Percentiles rank a stretch among this genome's conserved stretches.
Conservation (phyloP, 352 stramenopile genomes). For the Hyaloperonospora brassicae region DNA sequence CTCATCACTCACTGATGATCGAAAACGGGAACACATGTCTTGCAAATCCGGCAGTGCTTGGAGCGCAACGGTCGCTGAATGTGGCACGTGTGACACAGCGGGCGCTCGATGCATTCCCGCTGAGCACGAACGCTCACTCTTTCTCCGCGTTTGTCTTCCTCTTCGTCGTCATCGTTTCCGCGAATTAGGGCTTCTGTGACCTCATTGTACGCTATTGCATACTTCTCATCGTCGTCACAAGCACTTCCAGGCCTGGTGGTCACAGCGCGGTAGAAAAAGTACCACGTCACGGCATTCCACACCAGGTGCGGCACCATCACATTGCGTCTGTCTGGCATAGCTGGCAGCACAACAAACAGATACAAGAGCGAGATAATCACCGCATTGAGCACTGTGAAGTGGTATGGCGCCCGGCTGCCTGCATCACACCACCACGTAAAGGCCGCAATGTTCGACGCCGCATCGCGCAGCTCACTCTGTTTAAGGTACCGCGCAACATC, state of each 20-base stretch:
- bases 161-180: conserved; percentile 14
- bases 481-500: conserved; percentile 50
- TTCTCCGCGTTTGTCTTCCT: conserved; percentile 14
- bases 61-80: conserved; percentile 65
- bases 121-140: conserved; percentile 15
- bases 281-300: conserved; percentile 51
- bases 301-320: conserved; percentile 55
- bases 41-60: conserved; percentile 89
- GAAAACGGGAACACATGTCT: conserved; percentile 92
- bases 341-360: conserved; percentile 41
- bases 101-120: conserved; percentile 39
- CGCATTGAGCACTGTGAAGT: conserved; percentile 59
- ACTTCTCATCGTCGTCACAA: conserved; percentile 23
- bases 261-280: conserved; percentile 57
- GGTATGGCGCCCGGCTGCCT: conserved; percentile 51
- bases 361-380: conserved; percentile 35
- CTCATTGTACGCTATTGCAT: conserved; percentile 42
- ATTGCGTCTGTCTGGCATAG: conserved; percentile 45
- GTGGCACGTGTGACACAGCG: conserved; percentile 80
- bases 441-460: conserved; percentile 53
- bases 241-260: conserved; percentile 53
- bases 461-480: conserved; percentile 18
- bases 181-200: conserved; percentile 44
- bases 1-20: conserved; percentile 91
- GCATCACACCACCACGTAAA: conserved; percentile 49